Conservation (phyloP, 1,284 basidiomycete species). For the Cryptococcus sp. region DNA sequence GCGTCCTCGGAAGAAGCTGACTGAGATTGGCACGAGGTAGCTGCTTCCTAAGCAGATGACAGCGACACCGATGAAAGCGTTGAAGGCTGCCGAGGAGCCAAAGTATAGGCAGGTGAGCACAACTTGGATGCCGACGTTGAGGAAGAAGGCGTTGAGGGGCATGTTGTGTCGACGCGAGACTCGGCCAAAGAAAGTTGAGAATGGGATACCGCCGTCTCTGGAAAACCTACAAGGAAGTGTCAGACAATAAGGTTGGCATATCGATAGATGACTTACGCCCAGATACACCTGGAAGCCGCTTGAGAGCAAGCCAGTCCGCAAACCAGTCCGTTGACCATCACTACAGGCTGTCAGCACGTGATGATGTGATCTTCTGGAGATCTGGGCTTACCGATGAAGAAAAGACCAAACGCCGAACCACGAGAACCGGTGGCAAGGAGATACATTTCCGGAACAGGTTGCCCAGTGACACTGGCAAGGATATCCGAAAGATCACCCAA, state of each 20-base stretch:
- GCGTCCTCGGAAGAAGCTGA: conserved; percentile 47
- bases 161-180: conserved; percentile 49
- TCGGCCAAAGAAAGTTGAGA: conserved; percentile 42
- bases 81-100: conserved; percentile 42
- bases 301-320: conserved; percentile 51
- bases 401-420: conserved; percentile 53
- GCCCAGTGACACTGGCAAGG: conserved; percentile 50
- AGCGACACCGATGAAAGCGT: conserved; percentile 42
- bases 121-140: conserved; percentile 48
- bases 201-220: conserved; percentile 53
- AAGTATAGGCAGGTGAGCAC: conserved; percentile 50
- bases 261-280: conserved; percentile 28
- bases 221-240: conserved; percentile 40
- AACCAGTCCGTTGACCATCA: conserved; percentile 54
- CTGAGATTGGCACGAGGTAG: conserved; percentile 50
- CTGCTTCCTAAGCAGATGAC: conserved; percentile 40
- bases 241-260: not conserved
- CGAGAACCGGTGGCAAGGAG: conserved; percentile 50
- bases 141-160: conserved; percentile 51
- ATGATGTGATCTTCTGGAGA: not conserved
- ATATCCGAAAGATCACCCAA: conserved; percentile 50
- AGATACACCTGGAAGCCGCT: conserved; percentile 42
- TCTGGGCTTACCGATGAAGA: conserved; percentile 35
- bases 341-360: conserved; percentile 3
- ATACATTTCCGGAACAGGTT: conserved; percentile 54